Base-by-base conservation (phyloP, 192 early-diverging fungal genomes). In the Phycomyces blakesleeanus region DNA sequence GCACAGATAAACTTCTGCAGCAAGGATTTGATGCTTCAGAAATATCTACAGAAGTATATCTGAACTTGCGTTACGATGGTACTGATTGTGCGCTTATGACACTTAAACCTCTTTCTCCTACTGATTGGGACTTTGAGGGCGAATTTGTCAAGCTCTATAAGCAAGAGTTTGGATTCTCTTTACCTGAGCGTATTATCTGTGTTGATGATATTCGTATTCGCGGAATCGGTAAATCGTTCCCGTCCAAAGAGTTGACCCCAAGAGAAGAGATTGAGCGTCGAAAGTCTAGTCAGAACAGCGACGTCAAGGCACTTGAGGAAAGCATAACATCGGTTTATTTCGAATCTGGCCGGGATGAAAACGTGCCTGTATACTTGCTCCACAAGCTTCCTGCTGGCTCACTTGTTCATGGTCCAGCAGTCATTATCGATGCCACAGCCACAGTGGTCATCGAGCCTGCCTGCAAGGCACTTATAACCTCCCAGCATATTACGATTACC, bases 91-190 rank as follows among this genome's bases (percentile, higher is more conserved):
- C 90, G 3, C 72, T 98, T 42, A 97, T 97, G 94, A 95, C 91
- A 0, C 75, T 86, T 11, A 81, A 94, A 72, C 84, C 91, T 0
- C 22, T 56, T 3, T 68, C 58, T 20, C 59, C 59, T 2, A 69
- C 68, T 15, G 73, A 72, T 58, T 91, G 86, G 89, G 82, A 89
- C 68, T 93, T 92, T 61, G 73, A 67, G 14, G 53, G 27, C 0
- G 72, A 79, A 0, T 98, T 97, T 76, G 79, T 85, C n/a, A 66
- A 76, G 37, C 76, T 87, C 63, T 92, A 99, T 74, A 72, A 84
- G 59, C 87, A 85, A n/a, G 97, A 99, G 69, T 99, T 97, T 84
- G 95, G 97, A 1, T 99, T 99, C 65, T 79, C 75, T n/a, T 78
- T 97, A 1, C 82, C 81, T 1, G 92, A 88, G 57, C 89, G 97